phyloP scores from a whole-genome alignment of 306 rosid genomes.

The Calophaca sinica region DNA sequence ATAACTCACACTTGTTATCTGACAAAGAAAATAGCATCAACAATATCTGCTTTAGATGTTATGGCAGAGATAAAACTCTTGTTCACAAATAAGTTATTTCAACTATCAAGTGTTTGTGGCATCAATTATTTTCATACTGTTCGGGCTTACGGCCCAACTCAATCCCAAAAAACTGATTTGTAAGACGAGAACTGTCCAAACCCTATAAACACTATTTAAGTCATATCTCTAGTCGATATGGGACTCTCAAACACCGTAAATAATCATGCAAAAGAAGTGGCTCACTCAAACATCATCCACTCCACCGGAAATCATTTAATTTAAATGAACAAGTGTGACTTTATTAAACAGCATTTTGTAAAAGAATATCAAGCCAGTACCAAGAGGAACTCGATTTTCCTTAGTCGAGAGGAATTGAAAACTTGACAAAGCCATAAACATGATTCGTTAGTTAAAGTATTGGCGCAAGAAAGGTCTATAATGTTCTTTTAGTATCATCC shows the following conservation, averaged over 20 bases:
- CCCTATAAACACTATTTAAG: no score
- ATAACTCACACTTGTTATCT: slow-evolving; percentile 97
- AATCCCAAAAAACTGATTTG: no score
- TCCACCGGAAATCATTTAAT: slow-evolving; percentile 1
- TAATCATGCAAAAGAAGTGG: not conserved
- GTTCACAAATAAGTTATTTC: slow-evolving; percentile 12
- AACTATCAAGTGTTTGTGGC: not conserved
- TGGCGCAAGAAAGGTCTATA: slow-evolving; percentile 11
- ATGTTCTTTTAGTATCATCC: slow-evolving; percentile 33
- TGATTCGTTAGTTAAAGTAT: not conserved
- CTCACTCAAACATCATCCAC: slow-evolving; percentile 7
- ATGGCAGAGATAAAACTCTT: not conserved
- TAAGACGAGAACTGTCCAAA: no score
- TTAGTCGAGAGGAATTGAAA: slow-evolving; percentile 16
- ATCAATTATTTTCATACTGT: not conserved
- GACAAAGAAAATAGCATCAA: slow-evolving; percentile 38
- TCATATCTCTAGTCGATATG: no score
- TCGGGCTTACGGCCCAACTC: no score
- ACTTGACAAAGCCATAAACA: slow-evolving; percentile 19
- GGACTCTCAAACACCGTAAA: not conserved
- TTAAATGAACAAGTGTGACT: not conserved
- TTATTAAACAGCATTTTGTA: not conserved
- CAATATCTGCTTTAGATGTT: slow-evolving; percentile 16
- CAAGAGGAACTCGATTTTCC: not conserved
- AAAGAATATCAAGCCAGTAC: slow-evolving; percentile 4